Percentiles rank a stretch among this genome's conserved stretches.
These are phyloP conservation scores for Trapa bicornis DNA, from an alignment of 345 rosid species.

Conservation along the genomic window DNA sequence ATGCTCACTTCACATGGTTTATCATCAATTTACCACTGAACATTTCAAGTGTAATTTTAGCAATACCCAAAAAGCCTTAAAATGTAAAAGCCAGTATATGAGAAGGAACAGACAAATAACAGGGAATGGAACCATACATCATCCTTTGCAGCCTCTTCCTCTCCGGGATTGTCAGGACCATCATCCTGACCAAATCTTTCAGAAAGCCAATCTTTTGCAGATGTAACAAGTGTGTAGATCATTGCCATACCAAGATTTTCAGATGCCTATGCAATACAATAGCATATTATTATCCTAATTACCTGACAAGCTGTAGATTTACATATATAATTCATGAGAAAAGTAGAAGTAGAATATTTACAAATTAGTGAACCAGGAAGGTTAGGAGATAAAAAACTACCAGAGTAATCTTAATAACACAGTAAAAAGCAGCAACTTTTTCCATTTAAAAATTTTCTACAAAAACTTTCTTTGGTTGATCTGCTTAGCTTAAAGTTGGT, in stretches of 20 bases:
- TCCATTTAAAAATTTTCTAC: too few species aligned
- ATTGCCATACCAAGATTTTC: conserved; percentile 99
- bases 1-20: not conserved
- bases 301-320: not conserved
- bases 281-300: not conserved
- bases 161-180: conserved; percentile 26
- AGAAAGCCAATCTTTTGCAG: conserved; percentile 87
- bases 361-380: not conserved
- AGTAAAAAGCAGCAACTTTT: too few species aligned
- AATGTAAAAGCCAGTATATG: not conserved
- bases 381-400: not conserved
- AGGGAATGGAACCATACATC: conserved; percentile 42
- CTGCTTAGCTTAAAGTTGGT: too few species aligned
- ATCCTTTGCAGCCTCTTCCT: conserved; percentile 62
- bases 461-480: too few species aligned
- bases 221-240: conserved; percentile 79
- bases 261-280: conserved; percentile 38
- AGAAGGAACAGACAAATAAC: not conserved
- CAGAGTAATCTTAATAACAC: not conserved
- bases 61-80: not conserved
- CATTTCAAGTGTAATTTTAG: not conserved
- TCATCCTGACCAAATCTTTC: conserved; percentile 61
- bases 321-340: not conserved
- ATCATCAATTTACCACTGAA: not conserved
- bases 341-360: not conserved